Conservation (phyloP, 2,329 filamentous ascomycete species). For the Diaporthe citrichinensis region DNA sequence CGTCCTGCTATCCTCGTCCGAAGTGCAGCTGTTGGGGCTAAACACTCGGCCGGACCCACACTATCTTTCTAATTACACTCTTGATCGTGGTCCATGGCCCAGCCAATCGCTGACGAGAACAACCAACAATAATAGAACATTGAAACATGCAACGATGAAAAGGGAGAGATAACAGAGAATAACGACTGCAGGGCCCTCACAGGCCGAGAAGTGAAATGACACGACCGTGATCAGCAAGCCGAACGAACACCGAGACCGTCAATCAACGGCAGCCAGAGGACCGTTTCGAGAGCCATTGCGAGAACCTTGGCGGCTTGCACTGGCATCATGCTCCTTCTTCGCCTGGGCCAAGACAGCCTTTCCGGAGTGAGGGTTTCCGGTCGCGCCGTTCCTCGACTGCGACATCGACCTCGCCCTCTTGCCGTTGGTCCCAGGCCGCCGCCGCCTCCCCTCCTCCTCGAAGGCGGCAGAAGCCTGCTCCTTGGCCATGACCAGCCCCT, state of each 20-base stretch:
- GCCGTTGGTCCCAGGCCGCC: constrained; percentile 23
- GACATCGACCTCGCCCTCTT: constrained; percentile 41
- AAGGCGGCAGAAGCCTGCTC: constrained; percentile 50
- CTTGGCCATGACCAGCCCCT: constrained; percentile 53
- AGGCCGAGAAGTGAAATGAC: background rate
- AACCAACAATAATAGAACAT: constrained; percentile 12
- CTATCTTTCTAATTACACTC: constrained; percentile 5
- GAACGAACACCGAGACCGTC: background rate
- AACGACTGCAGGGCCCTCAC: background rate
- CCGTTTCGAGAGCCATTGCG: background rate
- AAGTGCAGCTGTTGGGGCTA: constrained; percentile 4
- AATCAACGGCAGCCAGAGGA: background rate
- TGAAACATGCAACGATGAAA: constrained; percentile 2
- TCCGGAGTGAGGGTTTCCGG: background rate
- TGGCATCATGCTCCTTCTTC: constrained; percentile 2
- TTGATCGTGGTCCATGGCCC: constrained; percentile 1
- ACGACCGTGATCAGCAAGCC: background rate
- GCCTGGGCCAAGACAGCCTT: constrained; percentile 51
- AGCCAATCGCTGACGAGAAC: background rate
- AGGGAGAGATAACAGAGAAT: constrained; percentile 4
- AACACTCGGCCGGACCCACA: background rate
- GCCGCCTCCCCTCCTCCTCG: constrained; percentile 46
- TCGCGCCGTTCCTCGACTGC: constrained; percentile 13
- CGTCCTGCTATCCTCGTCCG: constrained; percentile 6
- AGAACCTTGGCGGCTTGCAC: background rate